Conservation (phyloP, 2,329 filamentous ascomycete genomes). For the Colletotrichum lini region DNA sequence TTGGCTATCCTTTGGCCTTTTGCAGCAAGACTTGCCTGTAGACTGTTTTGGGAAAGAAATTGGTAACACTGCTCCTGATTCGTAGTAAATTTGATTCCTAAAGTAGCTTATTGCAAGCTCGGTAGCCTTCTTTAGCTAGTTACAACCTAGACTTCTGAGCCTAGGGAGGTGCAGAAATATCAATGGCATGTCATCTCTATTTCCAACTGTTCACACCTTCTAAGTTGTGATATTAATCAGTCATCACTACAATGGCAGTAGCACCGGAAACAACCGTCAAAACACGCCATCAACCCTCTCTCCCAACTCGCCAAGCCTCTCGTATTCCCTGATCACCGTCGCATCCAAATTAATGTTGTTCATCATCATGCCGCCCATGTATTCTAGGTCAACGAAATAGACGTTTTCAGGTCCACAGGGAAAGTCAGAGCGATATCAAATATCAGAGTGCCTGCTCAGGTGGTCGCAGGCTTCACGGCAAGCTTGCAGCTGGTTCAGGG, state of each 20-base stretch:
- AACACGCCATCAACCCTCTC: background rate
- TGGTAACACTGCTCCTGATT: too few relatives aligned
- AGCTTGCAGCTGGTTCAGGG: constrained; percentile 8
- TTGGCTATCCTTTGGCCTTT: too few relatives aligned
- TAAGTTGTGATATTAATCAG: background rate
- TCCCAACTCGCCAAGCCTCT: background rate
- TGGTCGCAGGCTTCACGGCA: constrained; percentile 6
- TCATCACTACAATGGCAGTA: background rate
- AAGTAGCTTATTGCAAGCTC: too few relatives aligned
- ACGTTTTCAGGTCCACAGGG: constrained; percentile 11
- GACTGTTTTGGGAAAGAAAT: too few relatives aligned
- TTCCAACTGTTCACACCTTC: too few relatives aligned
- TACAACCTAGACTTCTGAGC: too few relatives aligned
- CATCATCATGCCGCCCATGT: constrained; percentile 9
- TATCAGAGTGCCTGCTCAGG: background rate
- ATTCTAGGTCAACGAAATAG: constrained; percentile 8
- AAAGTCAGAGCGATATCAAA: background rate
- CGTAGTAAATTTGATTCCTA: too few relatives aligned
- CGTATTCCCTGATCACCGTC: background rate
- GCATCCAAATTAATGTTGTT: constrained; percentile 20
- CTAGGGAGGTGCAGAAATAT: too few relatives aligned
- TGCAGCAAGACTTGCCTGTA: too few relatives aligned
- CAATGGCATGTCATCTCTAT: too few relatives aligned
- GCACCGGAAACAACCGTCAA: background rate
- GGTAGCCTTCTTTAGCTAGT: too few relatives aligned